phyloP scores from a whole-genome alignment of 805 yeast genomes.

The Debaryomyces maramus region DNA sequence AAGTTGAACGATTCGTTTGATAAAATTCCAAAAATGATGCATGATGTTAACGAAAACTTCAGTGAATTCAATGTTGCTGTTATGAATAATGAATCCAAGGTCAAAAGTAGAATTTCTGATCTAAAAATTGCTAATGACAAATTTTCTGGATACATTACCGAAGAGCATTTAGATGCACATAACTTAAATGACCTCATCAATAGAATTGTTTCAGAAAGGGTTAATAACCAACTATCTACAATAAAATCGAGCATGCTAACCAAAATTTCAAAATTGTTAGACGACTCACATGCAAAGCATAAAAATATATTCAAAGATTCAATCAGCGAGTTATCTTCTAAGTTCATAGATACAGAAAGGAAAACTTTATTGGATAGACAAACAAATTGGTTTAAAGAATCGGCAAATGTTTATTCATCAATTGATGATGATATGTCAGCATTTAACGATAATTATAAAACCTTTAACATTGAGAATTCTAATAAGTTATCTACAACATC shows the following conservation, averaged over 20 bases:
- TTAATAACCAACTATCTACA: slow-evolving; percentile 4
- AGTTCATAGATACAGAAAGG: slow-evolving; percentile 7
- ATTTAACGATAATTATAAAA: not conserved
- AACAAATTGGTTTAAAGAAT: slow-evolving; percentile 12
- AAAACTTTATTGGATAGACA: slow-evolving; percentile 8
- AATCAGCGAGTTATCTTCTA: slow-evolving; percentile 9
- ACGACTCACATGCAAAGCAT: slow-evolving; percentile 6
- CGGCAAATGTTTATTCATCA: slow-evolving; percentile 11
- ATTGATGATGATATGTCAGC: slow-evolving; percentile 5
- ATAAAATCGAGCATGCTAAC: slow-evolving; percentile 1
- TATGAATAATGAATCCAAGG: not conserved
- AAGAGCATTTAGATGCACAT: slow-evolving; percentile 12
- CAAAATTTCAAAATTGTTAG: slow-evolving; percentile 6
- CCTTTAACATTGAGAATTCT: slow-evolving; percentile 4
- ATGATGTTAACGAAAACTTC: not conserved
- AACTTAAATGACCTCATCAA: slow-evolving; percentile 1
- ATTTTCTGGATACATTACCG: slow-evolving; percentile 14
- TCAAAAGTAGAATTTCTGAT: slow-evolving; percentile 10
- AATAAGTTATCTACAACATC: slow-evolving; percentile 9
- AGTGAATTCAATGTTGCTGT: not conserved
- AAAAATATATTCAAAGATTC: slow-evolving; percentile 10
- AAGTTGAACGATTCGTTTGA: slow-evolving; percentile 1
- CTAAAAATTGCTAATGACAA: slow-evolving; percentile 14
- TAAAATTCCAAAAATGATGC: slow-evolving; percentile 3
- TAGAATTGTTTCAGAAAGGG: slow-evolving; percentile 4